Base-by-base conservation (phyloP, 345 rosid genomes). In the Fremontodendron californicum region DNA sequence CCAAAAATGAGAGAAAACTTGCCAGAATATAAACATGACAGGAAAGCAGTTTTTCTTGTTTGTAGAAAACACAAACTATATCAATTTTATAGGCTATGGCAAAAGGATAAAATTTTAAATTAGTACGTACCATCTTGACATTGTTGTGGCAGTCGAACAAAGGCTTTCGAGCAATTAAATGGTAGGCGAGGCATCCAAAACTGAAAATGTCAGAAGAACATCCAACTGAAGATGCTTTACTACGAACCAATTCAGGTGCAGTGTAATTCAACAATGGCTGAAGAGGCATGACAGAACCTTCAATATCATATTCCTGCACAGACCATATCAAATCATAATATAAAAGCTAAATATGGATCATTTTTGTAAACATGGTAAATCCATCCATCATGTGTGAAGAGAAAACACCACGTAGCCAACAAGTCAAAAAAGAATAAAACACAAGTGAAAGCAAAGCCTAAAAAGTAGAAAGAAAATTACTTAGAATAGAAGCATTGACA, bases 111-210 rank as follows among this genome's bases (percentile, higher is more conserved):
- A 75, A 25, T 43, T 39, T 68, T 51, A 33, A 70, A 42, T 25
- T 21, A 31, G 46, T 93, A 25, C 33, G 52, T 93, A 95, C 99
- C 99, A 96, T 96, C 84, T 93, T 96, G 81, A 96, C 94, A 82
- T 96, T 96, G 86, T 96, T 96, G 82, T 93, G 90, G 88, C 98
- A 96, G 80, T 96, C 90, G 73, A 96, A 81, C 87, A 96, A 89
- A 37, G 98, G 98, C 86, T 92, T 93, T 82, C 85, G 89, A 78
- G 97, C 87, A 83, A 96, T 89, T 89, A 96, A 84, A 82, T 93
- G 98, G 83, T 90, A 96, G 51, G 94, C 93, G 79, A 96, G 87
- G 75, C 99, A 96, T 80, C 94, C 99, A 84, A 96, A 90, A 84
- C 99, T 96, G 68, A 96, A 96, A 84, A 96, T 88, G 83, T 96